Base-by-base conservation (phyloP, 257 asterid species). In the Galeopsis tetrahit region DNA sequence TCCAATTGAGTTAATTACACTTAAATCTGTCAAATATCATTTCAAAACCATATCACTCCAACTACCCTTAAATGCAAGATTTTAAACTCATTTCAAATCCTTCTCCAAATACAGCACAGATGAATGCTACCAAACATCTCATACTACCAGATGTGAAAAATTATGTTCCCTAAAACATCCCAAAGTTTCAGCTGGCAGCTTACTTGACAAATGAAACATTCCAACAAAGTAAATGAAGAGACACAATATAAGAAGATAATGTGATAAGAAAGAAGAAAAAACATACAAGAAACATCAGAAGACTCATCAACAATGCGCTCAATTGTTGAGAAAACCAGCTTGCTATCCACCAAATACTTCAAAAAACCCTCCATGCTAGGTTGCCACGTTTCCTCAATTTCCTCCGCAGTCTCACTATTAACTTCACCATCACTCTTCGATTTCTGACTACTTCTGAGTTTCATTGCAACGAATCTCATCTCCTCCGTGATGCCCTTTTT, bases 391-490 rank as follows among this genome's bases (percentile, higher is more conserved):
- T 74, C 88, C 2, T 70, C 88, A 66, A 40, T 61, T 32, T 65
- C 75, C 68, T 38, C 4, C 59, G 70, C 78, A 4, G 34, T 74
- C 46, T 42, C 67, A 3, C 62, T 42, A 59, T 0, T 15, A 5
- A 40, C 80, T 28, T 39, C 70, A 36, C 51, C 43, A 10, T 51
- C 32, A 3, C 66, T 68, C 75, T 66, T 80, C 15, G 69, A 42
- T 70, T 71, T 82, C 10, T 85, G 81, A 56, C 71, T 81, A 60
- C 83, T 94, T 40, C 91, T 78, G 68, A 94, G 85, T 75, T 87
- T 91, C 98, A 94, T 94, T 0, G 97, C 90, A 31, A 94, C 91
- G 68, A 94, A 94, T 68, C 98, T 83, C 97, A 91, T 89, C 80
- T 94, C 98, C 86, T 94, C 97, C 28, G 93, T 83, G 8, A 94